Conservation (phyloP, 83 land plant species). For the Isoetes engelmannii region DNA sequence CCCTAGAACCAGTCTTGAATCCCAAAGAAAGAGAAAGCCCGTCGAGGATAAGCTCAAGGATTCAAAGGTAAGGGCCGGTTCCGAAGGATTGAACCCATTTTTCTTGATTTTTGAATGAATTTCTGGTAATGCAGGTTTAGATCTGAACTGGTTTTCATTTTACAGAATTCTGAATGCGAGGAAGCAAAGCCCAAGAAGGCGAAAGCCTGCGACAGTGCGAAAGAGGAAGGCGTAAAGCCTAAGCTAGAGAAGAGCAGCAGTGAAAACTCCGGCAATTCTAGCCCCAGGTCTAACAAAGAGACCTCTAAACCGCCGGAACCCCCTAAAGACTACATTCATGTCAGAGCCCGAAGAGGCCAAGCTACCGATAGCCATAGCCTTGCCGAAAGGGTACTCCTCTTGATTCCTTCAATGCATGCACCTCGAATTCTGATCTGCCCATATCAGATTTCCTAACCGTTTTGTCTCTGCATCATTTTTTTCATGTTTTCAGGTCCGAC, state of each 20-base stretch:
- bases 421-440: background rate
- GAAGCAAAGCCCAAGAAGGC: background rate
- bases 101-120: too few species aligned
- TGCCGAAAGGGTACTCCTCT: constrained; percentile 40
- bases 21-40: too few species aligned
- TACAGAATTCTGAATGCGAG: background rate
- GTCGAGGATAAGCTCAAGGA: too few species aligned
- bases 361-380: constrained; percentile 61
- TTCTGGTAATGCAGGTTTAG: too few species aligned
- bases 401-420: background rate
- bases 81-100: too few species aligned
- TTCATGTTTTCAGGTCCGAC: constrained; percentile 7
- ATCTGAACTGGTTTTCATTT: too few species aligned
- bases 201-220: background rate
- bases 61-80: too few species aligned
- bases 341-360: constrained; percentile 57
- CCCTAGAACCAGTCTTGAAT: too few species aligned
- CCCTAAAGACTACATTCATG: constrained; percentile 41
- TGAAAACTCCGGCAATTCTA: background rate
- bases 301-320: constrained; percentile 7
- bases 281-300: constrained; percentile 1
- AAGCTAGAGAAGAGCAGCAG: background rate
- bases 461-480: too few species aligned
- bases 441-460: background rate
- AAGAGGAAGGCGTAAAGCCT: background rate